Evolutionary conservation across 768 basidiomycete genomes (phyloP).

Genomic region (Amanita subjunquillea): DNA sequence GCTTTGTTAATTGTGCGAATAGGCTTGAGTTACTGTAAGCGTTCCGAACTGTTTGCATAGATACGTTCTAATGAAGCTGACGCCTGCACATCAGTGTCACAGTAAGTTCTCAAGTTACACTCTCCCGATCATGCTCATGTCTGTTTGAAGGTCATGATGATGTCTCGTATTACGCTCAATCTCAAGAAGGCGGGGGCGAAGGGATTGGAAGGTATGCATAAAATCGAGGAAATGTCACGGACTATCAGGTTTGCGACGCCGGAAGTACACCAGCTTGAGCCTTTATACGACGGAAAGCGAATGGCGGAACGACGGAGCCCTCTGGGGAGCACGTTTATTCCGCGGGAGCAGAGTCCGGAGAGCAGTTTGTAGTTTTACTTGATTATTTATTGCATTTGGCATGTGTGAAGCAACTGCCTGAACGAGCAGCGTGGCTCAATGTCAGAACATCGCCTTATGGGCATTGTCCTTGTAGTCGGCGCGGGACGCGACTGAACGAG

Average conservation of each 20-base stretch:
- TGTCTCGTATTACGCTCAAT: conserved; percentile 58
- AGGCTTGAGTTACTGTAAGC: conserved; percentile 32
- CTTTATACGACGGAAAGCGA: neutral
- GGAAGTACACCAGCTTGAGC: neutral
- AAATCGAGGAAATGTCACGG: neutral
- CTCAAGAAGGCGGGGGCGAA: conserved; percentile 26
- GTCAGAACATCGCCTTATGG: conserved; percentile 18
- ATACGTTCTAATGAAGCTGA: neutral
- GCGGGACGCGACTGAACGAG: conserved; percentile 35
- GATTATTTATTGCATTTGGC: neutral
- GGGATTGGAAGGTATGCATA: neutral
- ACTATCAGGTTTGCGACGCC: neutral
- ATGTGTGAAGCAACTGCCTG: conserved; percentile 5
- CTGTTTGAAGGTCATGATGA: conserved; percentile 41
- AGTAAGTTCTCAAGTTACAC: neutral
- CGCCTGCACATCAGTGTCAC: neutral
- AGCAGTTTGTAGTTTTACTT: neutral
- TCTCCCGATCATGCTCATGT: neutral
- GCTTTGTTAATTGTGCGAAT: conserved; percentile 7
- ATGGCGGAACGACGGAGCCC: neutral
- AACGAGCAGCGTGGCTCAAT: neutral
- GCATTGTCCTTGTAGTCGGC: conserved; percentile 26
- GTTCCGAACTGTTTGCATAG: neutral
- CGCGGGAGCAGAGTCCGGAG: too few species aligned
- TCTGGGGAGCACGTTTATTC: too few species aligned